phyloP scores from a whole-genome alignment of 2,329 filamentous ascomycete genomes.

The Aspergillus carbonarius region DNA sequence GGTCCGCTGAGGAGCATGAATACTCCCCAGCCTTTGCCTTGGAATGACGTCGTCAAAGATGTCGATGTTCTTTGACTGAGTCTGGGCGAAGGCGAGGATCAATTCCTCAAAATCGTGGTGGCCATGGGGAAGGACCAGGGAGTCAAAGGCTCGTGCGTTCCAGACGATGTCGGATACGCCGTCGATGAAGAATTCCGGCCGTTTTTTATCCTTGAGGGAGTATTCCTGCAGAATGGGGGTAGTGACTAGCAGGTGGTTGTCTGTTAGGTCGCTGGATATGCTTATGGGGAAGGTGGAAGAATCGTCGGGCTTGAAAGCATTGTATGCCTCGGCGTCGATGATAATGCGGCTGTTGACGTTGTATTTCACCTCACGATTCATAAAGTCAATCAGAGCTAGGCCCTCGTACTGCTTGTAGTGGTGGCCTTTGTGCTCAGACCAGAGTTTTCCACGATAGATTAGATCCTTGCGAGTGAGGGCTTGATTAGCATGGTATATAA shows the following conservation, averaged over 20 bases:
- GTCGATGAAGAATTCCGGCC: conserved; percentile 6
- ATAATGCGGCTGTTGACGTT: conserved; percentile 7
- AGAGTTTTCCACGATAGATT: conserved; percentile 47
- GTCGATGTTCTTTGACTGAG: background rate
- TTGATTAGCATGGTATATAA: conserved; percentile 35
- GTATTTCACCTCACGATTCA: conserved; percentile 13
- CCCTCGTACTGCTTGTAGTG: conserved; percentile 54
- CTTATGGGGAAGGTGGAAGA: fast-evolving
- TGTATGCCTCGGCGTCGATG: background rate
- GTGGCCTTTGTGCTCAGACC: conserved; percentile 49
- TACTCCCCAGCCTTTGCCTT: background rate
- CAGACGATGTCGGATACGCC: conserved; percentile 7
- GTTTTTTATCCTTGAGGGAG: conserved; percentile 6
- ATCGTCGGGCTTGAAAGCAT: background rate
- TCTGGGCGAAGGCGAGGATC: background rate
- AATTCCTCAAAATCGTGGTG: background rate
- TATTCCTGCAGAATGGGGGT: background rate
- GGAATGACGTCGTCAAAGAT: background rate
- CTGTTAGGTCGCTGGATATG: background rate
- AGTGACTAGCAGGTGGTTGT: background rate
- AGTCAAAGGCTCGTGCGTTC: background rate
- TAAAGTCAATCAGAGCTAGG: conserved; percentile 35
- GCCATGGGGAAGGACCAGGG: background rate
- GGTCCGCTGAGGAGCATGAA: background rate
- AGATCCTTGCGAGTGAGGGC: conserved; percentile 41